phyloP scores from a whole-genome alignment of 192 early-diverging fungal species.

The Coemansia brasiliensis region DNA sequence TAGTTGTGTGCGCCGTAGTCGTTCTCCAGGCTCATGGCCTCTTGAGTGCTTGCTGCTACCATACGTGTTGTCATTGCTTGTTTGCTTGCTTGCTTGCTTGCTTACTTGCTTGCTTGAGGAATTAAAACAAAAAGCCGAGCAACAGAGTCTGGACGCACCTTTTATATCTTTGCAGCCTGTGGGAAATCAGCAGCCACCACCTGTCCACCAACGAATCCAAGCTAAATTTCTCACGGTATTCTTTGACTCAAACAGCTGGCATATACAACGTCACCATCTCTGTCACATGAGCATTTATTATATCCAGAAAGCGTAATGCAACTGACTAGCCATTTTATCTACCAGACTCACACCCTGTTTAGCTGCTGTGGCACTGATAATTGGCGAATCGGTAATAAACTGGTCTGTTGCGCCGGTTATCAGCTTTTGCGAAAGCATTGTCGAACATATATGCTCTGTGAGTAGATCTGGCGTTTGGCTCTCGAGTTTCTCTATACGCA shows the following conservation, averaged over 20 bases:
- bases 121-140: not conserved
- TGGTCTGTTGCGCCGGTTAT: slow-evolving; percentile 4
- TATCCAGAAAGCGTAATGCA: slow-evolving; percentile 33
- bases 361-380: slow-evolving; percentile 38
- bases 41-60: slow-evolving; percentile 8
- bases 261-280: not conserved
- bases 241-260: slow-evolving; percentile 1
- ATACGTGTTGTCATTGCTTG: slow-evolving; percentile 1
- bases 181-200: slow-evolving; percentile 5
- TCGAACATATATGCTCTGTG: slow-evolving; percentile 44
- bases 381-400: slow-evolving; percentile 42
- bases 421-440: slow-evolving; percentile 26
- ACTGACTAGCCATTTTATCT: slow-evolving; percentile 30
- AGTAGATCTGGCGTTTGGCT: slow-evolving; percentile 35
- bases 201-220: not conserved
- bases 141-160: not conserved
- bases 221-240: not conserved
- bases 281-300: slow-evolving; percentile 4
- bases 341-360: slow-evolving; percentile 28
- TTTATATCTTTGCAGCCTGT: slow-evolving; percentile 8
- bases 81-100: slow-evolving; percentile 2
- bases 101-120: not conserved
- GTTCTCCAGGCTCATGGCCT: slow-evolving; percentile 78
- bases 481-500: slow-evolving; percentile 31
- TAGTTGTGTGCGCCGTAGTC: slow-evolving; percentile 97